These are phyloP conservation scores for Hansenula anomala DNA, from an alignment of 1,139 yeast species.

Conservation along the genomic window DNA sequence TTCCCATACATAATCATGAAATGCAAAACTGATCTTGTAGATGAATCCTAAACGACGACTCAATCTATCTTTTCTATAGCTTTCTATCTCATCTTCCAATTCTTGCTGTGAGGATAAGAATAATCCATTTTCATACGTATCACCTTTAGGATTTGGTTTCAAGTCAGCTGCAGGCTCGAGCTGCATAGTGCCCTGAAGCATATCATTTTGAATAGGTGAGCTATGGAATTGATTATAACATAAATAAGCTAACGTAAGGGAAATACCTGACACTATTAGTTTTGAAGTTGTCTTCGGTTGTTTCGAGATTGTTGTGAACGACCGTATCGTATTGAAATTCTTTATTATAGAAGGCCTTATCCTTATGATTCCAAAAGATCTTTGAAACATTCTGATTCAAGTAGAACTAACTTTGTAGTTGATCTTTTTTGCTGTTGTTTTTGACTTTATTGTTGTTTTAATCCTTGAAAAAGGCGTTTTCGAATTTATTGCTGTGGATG, in stretches of 20 bases:
- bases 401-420: too few relatives aligned
- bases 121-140: conserved; percentile 67
- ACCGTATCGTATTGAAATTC: too few relatives aligned
- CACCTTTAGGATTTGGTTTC: conserved; percentile 42
- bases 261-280: not conserved
- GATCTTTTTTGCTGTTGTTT: too few relatives aligned
- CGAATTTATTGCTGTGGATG: too few relatives aligned
- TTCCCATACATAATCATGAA: conserved; percentile 55
- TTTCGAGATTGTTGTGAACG: not conserved
- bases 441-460: too few relatives aligned
- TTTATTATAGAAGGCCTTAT: too few relatives aligned
- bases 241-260: not conserved
- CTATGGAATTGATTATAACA: not conserved
- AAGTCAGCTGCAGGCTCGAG: conserved; percentile 11
- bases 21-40: conserved; percentile 34
- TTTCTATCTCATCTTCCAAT: conserved; percentile 28
- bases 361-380: too few relatives aligned
- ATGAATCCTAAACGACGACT: conserved; percentile 24
- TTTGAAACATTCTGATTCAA: too few relatives aligned
- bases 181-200: not conserved
- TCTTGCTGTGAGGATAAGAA: conserved; percentile 58
- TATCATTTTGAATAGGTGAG: not conserved
- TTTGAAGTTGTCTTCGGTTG: not conserved
- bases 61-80: conserved; percentile 23
- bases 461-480: too few relatives aligned